A percentile compares a stretch with the other conserved stretches of the same genome.
Conservation (phyloP, 2,329 filamentous ascomycete genomes). For the Zasmidium cellare region DNA sequence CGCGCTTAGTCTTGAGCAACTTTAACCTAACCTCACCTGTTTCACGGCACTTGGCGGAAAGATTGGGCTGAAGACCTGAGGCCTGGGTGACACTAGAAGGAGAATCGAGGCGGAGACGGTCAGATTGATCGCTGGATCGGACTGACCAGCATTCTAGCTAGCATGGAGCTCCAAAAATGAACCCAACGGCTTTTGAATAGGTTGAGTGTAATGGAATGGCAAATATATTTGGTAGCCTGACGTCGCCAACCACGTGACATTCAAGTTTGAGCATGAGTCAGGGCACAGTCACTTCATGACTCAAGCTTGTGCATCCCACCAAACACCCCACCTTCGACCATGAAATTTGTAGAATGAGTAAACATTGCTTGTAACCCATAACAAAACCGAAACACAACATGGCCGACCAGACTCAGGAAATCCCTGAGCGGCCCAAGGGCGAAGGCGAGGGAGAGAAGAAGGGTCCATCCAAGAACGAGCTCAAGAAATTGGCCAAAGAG, state of each 20-base stretch:
- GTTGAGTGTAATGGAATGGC: not conserved
- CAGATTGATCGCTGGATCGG: too few species aligned
- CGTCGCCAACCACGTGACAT: not conserved
- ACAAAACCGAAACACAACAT: constrained; percentile 10
- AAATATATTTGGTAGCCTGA: too few species aligned
- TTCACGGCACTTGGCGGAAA: not conserved
- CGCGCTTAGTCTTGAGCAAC: not conserved
- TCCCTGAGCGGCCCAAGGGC: constrained; percentile 34
- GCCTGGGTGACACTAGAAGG: too few species aligned
- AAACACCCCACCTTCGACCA: not conserved
- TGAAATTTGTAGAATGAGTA: not conserved
- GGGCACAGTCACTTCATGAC: not conserved
- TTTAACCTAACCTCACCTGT: not conserved
- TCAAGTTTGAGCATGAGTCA: not conserved
- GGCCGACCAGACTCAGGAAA: constrained; percentile 25
- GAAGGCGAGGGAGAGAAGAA: constrained; percentile 41
- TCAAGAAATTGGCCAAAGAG: constrained; percentile 86
- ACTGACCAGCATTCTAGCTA: too few species aligned
- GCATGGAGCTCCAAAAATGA: too few species aligned
- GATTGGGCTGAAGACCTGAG: not conserved
- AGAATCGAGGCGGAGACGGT: too few species aligned
- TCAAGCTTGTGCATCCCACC: not conserved
- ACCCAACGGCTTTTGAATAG: too few species aligned
- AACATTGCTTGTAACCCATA: not conserved
- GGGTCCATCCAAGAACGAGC: constrained; percentile 70